A percentile compares a stretch with the other conserved stretches of the same genome.
These are phyloP conservation scores for Dryas integrifolia DNA, from an alignment of 331 rosid species.

Conservation along the genomic window DNA sequence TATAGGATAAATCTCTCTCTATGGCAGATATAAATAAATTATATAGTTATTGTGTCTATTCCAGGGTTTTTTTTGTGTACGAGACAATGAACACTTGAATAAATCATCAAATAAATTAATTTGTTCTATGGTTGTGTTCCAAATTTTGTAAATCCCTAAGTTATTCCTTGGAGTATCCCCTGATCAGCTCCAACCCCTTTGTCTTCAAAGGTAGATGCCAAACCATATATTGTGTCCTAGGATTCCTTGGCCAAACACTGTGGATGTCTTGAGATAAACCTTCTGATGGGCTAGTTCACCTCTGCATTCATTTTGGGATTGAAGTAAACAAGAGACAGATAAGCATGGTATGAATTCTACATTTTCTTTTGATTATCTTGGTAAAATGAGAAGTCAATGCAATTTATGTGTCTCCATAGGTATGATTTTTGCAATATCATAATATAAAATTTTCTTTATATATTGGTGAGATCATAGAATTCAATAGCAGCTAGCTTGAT, in stretches of 20 bases:
- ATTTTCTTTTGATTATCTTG: background rate
- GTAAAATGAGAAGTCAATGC: background rate
- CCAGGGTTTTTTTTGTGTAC: background rate
- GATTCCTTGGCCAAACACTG: background rate
- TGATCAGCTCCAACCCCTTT: background rate
- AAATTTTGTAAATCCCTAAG: constrained; percentile 12
- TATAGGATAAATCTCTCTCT: background rate
- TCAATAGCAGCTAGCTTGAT: background rate
- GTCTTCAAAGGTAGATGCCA: constrained; percentile 7
- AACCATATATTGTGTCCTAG: background rate
- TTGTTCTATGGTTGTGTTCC: background rate
- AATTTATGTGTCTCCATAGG: background rate
- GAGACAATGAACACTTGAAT: background rate
- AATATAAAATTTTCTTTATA: too few relatives aligned
- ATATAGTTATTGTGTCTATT: too few relatives aligned
- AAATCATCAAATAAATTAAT: background rate
- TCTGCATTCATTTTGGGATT: background rate
- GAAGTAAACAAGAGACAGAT: background rate
- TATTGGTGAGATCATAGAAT: background rate
- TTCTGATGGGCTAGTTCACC: background rate
- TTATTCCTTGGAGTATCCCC: constrained; percentile 8
- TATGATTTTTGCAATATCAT: too few relatives aligned
- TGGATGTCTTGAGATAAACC: background rate
- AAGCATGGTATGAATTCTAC: constrained; percentile 18
- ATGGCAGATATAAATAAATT: too few relatives aligned